Percentiles rank a stretch among this genome's conserved stretches.
These are phyloP conservation scores for Tetracladium maxilliforme DNA, from an alignment of 2,329 filamentous ascomycete genomes.

Conservation along the genomic window DNA sequence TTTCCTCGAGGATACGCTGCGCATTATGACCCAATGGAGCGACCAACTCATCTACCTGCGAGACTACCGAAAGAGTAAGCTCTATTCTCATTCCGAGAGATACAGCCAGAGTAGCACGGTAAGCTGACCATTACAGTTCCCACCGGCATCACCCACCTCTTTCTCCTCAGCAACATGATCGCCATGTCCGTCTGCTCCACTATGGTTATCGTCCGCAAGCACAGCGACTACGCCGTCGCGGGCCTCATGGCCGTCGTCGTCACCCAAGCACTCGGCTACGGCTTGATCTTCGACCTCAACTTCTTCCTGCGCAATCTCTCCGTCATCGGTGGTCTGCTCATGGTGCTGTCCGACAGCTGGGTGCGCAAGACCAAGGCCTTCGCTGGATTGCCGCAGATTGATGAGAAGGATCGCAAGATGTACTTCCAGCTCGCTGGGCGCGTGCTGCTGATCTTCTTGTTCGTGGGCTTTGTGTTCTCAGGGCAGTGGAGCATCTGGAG, in stretches of 20 bases:
- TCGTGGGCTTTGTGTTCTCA: conserved; percentile 90
- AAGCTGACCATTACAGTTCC: conserved; percentile 46
- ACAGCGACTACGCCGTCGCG: conserved; percentile 83
- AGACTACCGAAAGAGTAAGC: conserved; percentile 85
- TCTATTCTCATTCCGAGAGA: conserved; percentile 3
- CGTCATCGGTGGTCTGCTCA: conserved; percentile 90
- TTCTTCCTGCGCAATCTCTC: conserved; percentile 99
- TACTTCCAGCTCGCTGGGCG: conserved; percentile 97
- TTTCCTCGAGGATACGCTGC: conserved; percentile 89
- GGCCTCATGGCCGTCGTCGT: conserved; percentile 86
- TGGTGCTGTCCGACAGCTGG: conserved; percentile 97
- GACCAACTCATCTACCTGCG: conserved; percentile 89
- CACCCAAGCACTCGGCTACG: conserved; percentile 89
- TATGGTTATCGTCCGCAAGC: conserved; percentile 81
- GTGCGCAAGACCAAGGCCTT: conserved; percentile 96
- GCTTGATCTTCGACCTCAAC: conserved; percentile 96
- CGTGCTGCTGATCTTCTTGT: conserved; percentile 93
- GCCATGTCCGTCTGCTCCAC: conserved; percentile 72
- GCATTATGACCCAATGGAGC: conserved; percentile 94
- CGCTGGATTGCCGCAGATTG: conserved; percentile 80
- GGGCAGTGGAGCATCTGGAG: conserved; percentile 87
- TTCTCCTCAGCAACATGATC: conserved; percentile 80
- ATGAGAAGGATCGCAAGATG: conserved; percentile 99
- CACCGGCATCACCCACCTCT: conserved; percentile 75
- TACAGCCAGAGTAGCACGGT: conserved; percentile 5